Percentiles rank a stretch among this genome's conserved stretches.
Evolutionary conservation across 257 asterid genomes (phyloP).

Genomic region (Gentiana macrophylla): DNA sequence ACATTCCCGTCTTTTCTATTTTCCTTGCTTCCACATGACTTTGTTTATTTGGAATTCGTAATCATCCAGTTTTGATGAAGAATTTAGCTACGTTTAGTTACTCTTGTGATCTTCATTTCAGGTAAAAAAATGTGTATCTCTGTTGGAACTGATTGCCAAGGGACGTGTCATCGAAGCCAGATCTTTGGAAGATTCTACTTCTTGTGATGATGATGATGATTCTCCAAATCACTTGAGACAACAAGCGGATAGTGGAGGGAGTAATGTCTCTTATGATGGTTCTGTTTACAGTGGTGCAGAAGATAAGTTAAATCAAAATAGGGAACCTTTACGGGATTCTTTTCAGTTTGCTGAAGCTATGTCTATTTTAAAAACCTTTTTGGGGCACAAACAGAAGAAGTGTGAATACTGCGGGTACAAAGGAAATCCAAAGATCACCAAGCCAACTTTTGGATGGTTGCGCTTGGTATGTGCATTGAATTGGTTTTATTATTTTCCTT

Average conservation of each 20-base stretch:
- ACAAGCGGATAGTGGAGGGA: conserved; percentile 49
- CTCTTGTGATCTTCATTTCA: conserved; percentile 14
- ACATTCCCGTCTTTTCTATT: not conserved
- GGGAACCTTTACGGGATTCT: conserved; percentile 47
- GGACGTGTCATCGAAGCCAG: conserved; percentile 73
- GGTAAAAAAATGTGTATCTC: conserved; percentile 52
- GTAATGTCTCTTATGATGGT: conserved; percentile 43
- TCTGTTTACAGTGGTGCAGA: conserved; percentile 19
- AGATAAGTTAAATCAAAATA: conserved; percentile 19
- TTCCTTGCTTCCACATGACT: no score
- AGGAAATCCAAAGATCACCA: conserved; percentile 45
- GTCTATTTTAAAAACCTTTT: conserved; percentile 48
- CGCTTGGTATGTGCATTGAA: conserved; percentile 40
- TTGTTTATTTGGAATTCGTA: not conserved
- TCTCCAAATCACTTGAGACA: conserved; percentile 12
- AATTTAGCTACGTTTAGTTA: not conserved
- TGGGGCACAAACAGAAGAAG: conserved; percentile 29
- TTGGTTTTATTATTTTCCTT: not conserved
- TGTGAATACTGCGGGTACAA: conserved; percentile 38
- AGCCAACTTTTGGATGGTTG: conserved; percentile 92
- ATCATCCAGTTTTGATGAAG: conserved; percentile 1
- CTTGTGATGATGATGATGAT: not conserved
- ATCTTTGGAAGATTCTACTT: conserved; percentile 17
- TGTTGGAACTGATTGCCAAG: conserved; percentile 41
- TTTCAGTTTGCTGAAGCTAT: conserved; percentile 67